These are phyloP conservation scores for Pseudogymnoascus sp. DNA, from an alignment of 2,329 filamentous ascomycete species.

Conservation along the genomic window DNA sequence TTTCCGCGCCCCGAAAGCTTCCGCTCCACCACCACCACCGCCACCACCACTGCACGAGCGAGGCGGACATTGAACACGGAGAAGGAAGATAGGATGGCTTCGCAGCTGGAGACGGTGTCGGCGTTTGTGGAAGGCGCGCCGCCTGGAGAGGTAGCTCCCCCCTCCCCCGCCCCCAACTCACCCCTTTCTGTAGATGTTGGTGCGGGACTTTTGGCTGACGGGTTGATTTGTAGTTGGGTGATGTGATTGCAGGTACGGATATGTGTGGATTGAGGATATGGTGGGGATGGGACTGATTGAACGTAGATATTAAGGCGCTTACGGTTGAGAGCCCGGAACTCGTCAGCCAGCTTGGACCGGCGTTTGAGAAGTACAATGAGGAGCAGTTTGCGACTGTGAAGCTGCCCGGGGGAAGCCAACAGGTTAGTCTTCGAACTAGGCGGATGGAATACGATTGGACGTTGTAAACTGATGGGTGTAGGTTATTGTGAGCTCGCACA, in stretches of 20 bases:
- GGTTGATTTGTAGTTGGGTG: constrained; percentile 17
- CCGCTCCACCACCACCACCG: constrained; percentile 14
- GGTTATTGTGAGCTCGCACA: constrained; percentile 79
- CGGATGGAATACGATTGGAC: background rate
- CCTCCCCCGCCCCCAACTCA: no score
- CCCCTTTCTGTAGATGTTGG: background rate
- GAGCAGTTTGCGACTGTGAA: constrained; percentile 85
- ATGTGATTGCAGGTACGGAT: constrained; percentile 21
- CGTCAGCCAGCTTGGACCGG: constrained; percentile 66
- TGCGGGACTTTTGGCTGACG: background rate
- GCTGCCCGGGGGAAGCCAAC: constrained; percentile 75
- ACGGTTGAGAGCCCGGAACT: constrained; percentile 63
- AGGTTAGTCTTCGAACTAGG: constrained; percentile 43
- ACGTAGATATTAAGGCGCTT: constrained; percentile 78
- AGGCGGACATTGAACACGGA: background rate
- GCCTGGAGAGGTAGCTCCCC: constrained; percentile 75
- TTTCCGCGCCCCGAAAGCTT: background rate
- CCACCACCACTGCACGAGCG: constrained; percentile 8
- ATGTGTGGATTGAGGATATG: background rate
- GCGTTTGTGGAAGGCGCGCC: constrained; percentile 91
- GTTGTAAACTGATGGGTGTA: constrained; percentile 25
- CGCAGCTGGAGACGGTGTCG: constrained; percentile 56
- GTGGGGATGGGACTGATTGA: background rate
- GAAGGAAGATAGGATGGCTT: constrained; percentile 21
- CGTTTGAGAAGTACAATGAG: constrained; percentile 94